Percentiles rank a stretch among this genome's conserved stretches.
Evolutionary conservation across 371 early-diverging fungal species (phyloP).

Genomic region (Mucor indicus): DNA sequence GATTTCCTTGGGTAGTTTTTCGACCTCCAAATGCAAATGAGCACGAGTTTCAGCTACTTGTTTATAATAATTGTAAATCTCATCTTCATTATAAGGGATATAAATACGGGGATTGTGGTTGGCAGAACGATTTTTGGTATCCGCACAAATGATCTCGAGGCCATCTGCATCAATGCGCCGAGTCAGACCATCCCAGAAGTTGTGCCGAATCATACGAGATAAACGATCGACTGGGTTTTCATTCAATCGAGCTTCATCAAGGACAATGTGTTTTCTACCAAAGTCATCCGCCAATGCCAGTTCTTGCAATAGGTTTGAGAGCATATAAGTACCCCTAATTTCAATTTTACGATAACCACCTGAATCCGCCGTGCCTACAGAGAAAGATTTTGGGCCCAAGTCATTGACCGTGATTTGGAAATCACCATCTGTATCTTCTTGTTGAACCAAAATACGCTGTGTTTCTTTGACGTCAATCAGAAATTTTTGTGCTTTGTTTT

Average conservation of each 20-base stretch:
- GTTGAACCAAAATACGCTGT: slow-evolving; percentile 70
- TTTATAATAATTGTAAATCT: slow-evolving; percentile 73
- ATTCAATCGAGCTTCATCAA: slow-evolving; percentile 78
- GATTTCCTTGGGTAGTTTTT: slow-evolving; percentile 76
- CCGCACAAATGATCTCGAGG: slow-evolving; percentile 79
- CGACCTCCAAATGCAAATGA: slow-evolving; percentile 72
- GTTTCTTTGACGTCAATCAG: slow-evolving; percentile 80
- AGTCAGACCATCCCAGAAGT: slow-evolving; percentile 92
- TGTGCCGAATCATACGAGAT: slow-evolving; percentile 81
- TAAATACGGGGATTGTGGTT: slow-evolving; percentile 80
- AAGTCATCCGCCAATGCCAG: slow-evolving; percentile 82
- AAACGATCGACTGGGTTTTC: slow-evolving; percentile 91
- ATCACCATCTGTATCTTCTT: slow-evolving; percentile 93
- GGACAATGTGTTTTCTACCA: slow-evolving; percentile 73
- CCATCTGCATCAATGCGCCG: slow-evolving; percentile 89
- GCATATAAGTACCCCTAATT: slow-evolving; percentile 87
- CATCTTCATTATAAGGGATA: slow-evolving; percentile 74
- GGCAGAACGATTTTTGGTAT: slow-evolving; percentile 80
- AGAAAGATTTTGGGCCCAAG: slow-evolving; percentile 81
- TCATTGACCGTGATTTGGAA: slow-evolving; percentile 90
- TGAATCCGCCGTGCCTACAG: slow-evolving; percentile 78
- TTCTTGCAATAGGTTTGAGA: slow-evolving; percentile 92
- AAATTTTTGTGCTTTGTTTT: slow-evolving; percentile 64
- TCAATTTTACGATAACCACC: slow-evolving; percentile 80
- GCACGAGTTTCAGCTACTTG: slow-evolving; percentile 56